A percentile compares a stretch with the other conserved stretches of the same genome.
Conservation (phyloP, 768 basidiomycete genomes). For the Podaxis carcinomalis region DNA sequence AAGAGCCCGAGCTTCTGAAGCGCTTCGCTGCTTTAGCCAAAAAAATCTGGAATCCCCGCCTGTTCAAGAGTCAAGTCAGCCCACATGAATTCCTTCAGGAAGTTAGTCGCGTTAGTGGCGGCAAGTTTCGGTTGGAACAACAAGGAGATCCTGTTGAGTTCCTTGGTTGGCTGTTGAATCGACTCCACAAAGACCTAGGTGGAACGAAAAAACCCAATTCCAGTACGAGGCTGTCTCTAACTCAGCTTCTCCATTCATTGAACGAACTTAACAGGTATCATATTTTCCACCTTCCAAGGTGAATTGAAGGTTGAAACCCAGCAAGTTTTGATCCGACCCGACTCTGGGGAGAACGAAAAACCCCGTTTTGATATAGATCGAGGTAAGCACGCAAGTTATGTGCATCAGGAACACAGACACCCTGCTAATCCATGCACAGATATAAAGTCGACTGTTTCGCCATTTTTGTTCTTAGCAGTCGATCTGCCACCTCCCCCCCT, state of each 20-base stretch:
- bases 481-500: slow-evolving; percentile 97
- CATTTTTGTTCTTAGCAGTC: slow-evolving; percentile 93
- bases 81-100: slow-evolving; percentile 99
- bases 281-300: slow-evolving; percentile 93
- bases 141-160: slow-evolving; percentile 98
- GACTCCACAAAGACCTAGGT: slow-evolving; percentile 87
- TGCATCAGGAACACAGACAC: slow-evolving; percentile 7
- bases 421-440: slow-evolving; percentile 43
- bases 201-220: slow-evolving; percentile 92
- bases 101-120: slow-evolving; percentile 82
- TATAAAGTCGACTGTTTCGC: slow-evolving; percentile 79
- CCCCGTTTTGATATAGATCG: slow-evolving; percentile 93
- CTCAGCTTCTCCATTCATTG: slow-evolving; percentile 13
- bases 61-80: slow-evolving; percentile 97
- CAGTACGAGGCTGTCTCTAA: slow-evolving; percentile 48
- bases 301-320: slow-evolving; percentile 91
- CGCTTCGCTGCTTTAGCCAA: slow-evolving; percentile 86
- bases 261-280: slow-evolving; percentile 57
- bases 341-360: slow-evolving; percentile 69
- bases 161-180: slow-evolving; percentile 91
- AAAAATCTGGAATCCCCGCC: slow-evolving; percentile 92
- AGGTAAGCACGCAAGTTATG: slow-evolving; percentile 45
- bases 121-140: slow-evolving; percentile 89
- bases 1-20: slow-evolving; percentile 82
- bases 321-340: slow-evolving; percentile 82